These are phyloP conservation scores for Lindgomyces ingoldianus DNA, from an alignment of 495 filamentous ascomycete species.

Conservation along the genomic window DNA sequence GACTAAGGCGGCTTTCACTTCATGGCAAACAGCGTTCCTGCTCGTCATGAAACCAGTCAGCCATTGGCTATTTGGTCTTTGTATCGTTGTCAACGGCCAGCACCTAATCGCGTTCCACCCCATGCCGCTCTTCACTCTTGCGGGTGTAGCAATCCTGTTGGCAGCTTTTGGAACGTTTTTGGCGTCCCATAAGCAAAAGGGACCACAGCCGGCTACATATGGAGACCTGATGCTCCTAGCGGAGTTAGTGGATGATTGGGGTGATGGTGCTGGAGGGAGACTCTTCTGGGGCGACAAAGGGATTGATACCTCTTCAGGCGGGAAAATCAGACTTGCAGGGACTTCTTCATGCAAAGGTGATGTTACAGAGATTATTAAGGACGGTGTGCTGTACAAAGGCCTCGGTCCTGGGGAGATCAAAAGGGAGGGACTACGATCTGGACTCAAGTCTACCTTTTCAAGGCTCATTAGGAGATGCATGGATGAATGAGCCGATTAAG, in stretches of 20 bases:
- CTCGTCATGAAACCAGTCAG: conserved; percentile 49
- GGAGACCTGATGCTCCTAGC: conserved; percentile 52
- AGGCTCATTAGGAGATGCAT: neutral
- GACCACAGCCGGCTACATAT: conserved; percentile 47
- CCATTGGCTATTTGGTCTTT: conserved; percentile 53
- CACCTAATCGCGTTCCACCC: conserved; percentile 34
- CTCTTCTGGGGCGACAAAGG: conserved; percentile 52
- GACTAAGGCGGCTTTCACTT: conserved; percentile 43
- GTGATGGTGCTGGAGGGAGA: conserved; percentile 15
- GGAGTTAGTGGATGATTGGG: conserved; percentile 52
- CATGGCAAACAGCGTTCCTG: conserved; percentile 50
- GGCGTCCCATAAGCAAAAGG: conserved; percentile 43
- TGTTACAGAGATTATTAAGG: neutral
- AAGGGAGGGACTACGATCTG: neutral
- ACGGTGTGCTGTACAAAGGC: neutral
- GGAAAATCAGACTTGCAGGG: neutral
- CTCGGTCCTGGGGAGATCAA: neutral
- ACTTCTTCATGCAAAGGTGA: neutral
- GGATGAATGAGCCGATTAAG: neutral
- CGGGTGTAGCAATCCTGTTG: conserved; percentile 39
- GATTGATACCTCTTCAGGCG: neutral
- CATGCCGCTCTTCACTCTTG: conserved; percentile 46
- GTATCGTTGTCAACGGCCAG: conserved; percentile 8
- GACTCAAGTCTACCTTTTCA: neutral
- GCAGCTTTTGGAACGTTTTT: conserved; percentile 47